phyloP scores from a whole-genome alignment of 495 filamentous ascomycete species.

The Neurospora terricola region DNA sequence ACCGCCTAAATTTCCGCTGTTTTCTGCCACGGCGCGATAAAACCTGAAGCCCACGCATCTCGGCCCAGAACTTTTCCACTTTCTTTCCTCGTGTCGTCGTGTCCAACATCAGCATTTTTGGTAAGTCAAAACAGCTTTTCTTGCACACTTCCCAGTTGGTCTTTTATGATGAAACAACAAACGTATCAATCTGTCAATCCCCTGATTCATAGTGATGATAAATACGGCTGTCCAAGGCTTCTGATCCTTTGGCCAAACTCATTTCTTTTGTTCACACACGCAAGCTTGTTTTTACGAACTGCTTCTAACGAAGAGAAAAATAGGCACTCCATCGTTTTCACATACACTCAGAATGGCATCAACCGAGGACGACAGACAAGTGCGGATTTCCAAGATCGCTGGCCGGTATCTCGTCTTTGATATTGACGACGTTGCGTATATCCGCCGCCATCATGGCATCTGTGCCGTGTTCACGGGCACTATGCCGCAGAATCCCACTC shows the following conservation, averaged over 20 bases:
- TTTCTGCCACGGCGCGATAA: slow-evolving; percentile 11
- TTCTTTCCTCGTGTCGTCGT: slow-evolving; percentile 9
- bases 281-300: not conserved
- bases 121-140: slow-evolving; percentile 12
- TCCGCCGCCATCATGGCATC: slow-evolving; percentile 74
- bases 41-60: slow-evolving; percentile 5
- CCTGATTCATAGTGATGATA: slow-evolving; percentile 30
- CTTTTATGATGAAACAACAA: slow-evolving; percentile 27
- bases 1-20: not conserved
- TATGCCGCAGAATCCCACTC: slow-evolving; percentile 82
- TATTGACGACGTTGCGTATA: slow-evolving; percentile 66
- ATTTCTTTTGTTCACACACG: not conserved
- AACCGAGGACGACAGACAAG: slow-evolving; percentile 15
- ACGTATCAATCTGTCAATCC: slow-evolving; percentile 37
- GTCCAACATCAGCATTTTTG: slow-evolving; percentile 13
- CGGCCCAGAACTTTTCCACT: slow-evolving; percentile 1
- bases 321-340: not conserved
- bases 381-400: slow-evolving; percentile 75
- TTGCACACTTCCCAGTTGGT: not conserved
- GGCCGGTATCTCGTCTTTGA: slow-evolving; percentile 85
- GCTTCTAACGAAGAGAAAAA: slow-evolving; percentile 13
- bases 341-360: slow-evolving; percentile 17
- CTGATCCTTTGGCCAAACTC: slow-evolving; percentile 16
- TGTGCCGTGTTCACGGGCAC: slow-evolving; percentile 80
- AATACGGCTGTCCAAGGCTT: slow-evolving; percentile 22